These are phyloP conservation scores for Auricularia heimuer DNA, from an alignment of 768 basidiomycete species.

Conservation along the genomic window DNA sequence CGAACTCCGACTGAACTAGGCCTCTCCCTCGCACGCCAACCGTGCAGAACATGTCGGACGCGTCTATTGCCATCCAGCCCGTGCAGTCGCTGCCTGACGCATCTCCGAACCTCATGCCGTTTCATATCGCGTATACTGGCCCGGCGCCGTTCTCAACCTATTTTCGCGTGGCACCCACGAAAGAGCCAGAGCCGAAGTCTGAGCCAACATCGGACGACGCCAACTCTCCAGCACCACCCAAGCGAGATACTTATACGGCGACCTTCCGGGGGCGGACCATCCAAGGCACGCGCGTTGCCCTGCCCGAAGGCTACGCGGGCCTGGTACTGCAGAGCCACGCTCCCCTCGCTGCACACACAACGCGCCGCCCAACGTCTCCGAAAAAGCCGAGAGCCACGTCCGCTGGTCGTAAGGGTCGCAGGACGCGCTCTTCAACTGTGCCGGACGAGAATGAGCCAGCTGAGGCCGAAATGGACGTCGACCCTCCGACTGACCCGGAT, in stretches of 20 bases:
- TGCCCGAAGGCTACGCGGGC: constrained; percentile 63
- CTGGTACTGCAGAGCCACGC: constrained; percentile 38
- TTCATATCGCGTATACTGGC: constrained; percentile 62
- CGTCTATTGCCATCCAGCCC: neutral
- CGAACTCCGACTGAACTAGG: neutral
- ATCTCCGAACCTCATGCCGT: constrained; percentile 71
- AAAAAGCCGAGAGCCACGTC: neutral
- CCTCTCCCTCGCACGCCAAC: neutral
- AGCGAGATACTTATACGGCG: constrained; percentile 37
- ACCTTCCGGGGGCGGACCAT: constrained; percentile 69
- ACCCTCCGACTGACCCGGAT: constrained; percentile 16
- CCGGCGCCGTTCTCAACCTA: constrained; percentile 66
- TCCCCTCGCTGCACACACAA: constrained; percentile 10
- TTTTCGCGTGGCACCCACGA: constrained; percentile 44
- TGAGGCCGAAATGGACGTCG: constrained; percentile 18
- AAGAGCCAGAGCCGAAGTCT: constrained; percentile 1
- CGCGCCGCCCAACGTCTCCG: constrained; percentile 5
- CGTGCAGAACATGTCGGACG: neutral
- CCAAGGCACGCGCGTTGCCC: constrained; percentile 49
- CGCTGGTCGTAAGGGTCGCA: constrained; percentile 4
- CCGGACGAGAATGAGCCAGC: constrained; percentile 10
- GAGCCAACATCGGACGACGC: neutral
- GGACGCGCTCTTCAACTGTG: constrained; percentile 10
- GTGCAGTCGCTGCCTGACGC: constrained; percentile 27
- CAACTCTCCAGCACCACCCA: neutral